A percentile compares a stretch with the other conserved stretches of the same genome.
phyloP scores from a whole-genome alignment of 2,329 filamentous ascomycete genomes.

The Verticillium albo-atrum region DNA sequence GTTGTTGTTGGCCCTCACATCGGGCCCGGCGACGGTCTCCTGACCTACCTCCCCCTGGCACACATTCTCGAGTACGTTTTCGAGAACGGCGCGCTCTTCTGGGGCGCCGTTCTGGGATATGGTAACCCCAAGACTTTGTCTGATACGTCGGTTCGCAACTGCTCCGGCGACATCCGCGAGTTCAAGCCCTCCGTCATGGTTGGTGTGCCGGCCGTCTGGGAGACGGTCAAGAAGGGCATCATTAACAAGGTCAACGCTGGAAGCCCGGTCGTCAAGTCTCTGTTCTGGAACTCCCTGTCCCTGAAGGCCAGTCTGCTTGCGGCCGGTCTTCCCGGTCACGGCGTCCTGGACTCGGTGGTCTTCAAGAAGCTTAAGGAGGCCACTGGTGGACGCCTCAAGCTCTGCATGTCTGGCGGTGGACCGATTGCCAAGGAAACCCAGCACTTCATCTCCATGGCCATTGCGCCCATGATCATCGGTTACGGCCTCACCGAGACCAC shows the following conservation, averaged over 20 bases:
- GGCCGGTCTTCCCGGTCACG: slow-evolving; percentile 59
- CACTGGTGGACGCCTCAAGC: slow-evolving; percentile 74
- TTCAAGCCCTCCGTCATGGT: slow-evolving; percentile 79
- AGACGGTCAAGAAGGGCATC: slow-evolving; percentile 89
- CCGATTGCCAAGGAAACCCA: slow-evolving; percentile 82
- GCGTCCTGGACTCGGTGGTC: slow-evolving; percentile 70
- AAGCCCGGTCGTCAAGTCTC: slow-evolving; percentile 62
- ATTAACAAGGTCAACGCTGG: slow-evolving; percentile 68
- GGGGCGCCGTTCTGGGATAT: slow-evolving; percentile 86
- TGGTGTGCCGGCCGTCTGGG: slow-evolving; percentile 86
- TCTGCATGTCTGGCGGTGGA: slow-evolving; percentile 83
- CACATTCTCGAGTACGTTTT: slow-evolving; percentile 92
- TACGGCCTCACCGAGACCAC: slow-evolving; percentile 85
- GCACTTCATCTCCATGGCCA: slow-evolving; percentile 81
- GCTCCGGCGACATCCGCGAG: slow-evolving; percentile 82
- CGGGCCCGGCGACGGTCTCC: slow-evolving; percentile 70
- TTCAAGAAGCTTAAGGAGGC: slow-evolving; percentile 92
- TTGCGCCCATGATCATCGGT: slow-evolving; percentile 84
- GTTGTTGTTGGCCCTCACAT: slow-evolving; percentile 73
- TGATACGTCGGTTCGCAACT: slow-evolving; percentile 76
- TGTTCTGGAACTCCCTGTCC: slow-evolving; percentile 64
- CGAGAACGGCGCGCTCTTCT: slow-evolving; percentile 77
- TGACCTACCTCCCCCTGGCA: slow-evolving; percentile 81
- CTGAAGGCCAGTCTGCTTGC: slow-evolving; percentile 47
- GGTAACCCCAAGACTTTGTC: slow-evolving; percentile 83